Base-by-base conservation (phyloP, 2,329 filamentous ascomycete genomes). In the Colletotrichum noveboracense region DNA sequence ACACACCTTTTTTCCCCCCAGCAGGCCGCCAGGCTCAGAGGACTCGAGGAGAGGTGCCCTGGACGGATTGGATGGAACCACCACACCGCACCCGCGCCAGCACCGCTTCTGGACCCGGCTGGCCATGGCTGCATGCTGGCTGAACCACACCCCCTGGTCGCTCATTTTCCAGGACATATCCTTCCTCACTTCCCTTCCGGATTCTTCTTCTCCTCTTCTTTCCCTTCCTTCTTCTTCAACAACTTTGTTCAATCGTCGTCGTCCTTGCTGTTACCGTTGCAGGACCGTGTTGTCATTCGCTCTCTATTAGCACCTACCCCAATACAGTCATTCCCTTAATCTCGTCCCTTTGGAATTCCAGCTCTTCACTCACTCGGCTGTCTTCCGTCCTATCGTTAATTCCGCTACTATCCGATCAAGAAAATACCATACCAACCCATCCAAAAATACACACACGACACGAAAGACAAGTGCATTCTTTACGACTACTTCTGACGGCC, bases 291-390 rank as follows among this genome's bases (percentile, higher is more conserved):
- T 75, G 69, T 75, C 73, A 48, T 79, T 79, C 80, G 74, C 67
- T 79, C 76, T 79, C 65, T 76, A 74, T 61, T 58, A 67, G 32
- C 60, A 56, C 26, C 43, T 24, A 38, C 78, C 78, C 78, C 79
- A 52, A 21, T 80, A 76, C 69, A 75, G 79, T 79, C 80, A 79
- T 78, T 81, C 78, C 66, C 75, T 76, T 71, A 70, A 65, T 70
- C 73, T 69, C 64, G 77, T 76, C 60, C 71, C 56, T 75, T 79
- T 77, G 80, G 86, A 77, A 84, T 82, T 79, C 85, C 86, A 85
- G 82, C 85, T 69, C 86, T 86, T 56, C 86, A 86, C 82, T 88
- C 87, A 83, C 86, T 87, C 81, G 83, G 86, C 84, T 85, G 86
- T 84, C 82, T 80, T 79, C 86, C 83, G 85, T 88, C 86, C 87